Evolutionary conservation across 352 stramenopile genomes (phyloP), one percentile per base, ranked within the genome.

Genomic region (Phytophthora sansomeana): DNA sequence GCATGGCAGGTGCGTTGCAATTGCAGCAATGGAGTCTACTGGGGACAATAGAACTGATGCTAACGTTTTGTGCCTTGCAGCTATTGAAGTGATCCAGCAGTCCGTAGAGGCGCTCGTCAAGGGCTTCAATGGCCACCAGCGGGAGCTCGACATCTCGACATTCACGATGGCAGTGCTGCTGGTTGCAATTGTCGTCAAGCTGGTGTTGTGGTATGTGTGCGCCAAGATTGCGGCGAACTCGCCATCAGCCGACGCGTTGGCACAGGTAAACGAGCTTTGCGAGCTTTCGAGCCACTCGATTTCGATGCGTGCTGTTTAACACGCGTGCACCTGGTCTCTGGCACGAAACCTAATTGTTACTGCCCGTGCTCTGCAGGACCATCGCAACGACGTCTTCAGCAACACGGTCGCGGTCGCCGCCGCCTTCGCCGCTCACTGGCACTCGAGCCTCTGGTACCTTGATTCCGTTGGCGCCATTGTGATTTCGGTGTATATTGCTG

Each of bases 401-500:
- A 99, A 99, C 60, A 77, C 67, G 8, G 87, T 98, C 1, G 96
- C 96, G 3, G 88, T 98, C 4, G 62, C 90, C 8, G 97, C 96
- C 39, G 91, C 85, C 3, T 72, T 89, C 19, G 56, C 91, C 14
- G 66, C 85, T 3, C 78, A 96, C 67, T 83, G 67, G 65, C 76
- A 81, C 29, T 72, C 66, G n/a, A 74, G 78, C 41, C 69, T 98
- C 5, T 99, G 96, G 96, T 98, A 89, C 72, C 63, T 97, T 16
- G 97, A 99, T 85, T 92, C 95, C 6, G 71, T 98, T 44, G 96
- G 96, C 32, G 97, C 95, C 44, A 98, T 99, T 67, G 49, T 91
- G 11, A 99, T 99, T 70, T 98, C 93, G 5, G 41, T 98, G 4
- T 99, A 98, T 75, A 99, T 99, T 63, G 97, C 97, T 19, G 84